Conservation (phyloP, 1,284 basidiomycete genomes). For the Lentinula novae-zelandiae region DNA sequence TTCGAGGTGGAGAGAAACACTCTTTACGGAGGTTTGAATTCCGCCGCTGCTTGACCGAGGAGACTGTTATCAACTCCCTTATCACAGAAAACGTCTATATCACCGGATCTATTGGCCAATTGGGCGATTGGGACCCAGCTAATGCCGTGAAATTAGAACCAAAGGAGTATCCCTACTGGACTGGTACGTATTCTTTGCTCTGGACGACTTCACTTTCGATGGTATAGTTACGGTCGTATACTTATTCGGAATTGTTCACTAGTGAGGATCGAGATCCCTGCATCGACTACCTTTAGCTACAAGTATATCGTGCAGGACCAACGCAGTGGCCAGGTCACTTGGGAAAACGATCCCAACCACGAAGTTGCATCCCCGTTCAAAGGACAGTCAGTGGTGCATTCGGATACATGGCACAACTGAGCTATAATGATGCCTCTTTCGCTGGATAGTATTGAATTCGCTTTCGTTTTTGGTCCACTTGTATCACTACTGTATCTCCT, state of each 20-base stretch:
- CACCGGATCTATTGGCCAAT: conserved; percentile 54
- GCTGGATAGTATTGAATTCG: not conserved
- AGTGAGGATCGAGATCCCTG: conserved; percentile 45
- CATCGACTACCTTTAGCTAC: conserved; percentile 52
- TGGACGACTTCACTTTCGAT: not conserved
- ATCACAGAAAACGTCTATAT: conserved; percentile 66
- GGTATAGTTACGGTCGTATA: not conserved
- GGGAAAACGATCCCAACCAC: conserved; percentile 62
- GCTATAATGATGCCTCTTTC: not conserved
- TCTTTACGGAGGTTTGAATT: conserved; percentile 46
- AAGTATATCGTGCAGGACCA: conserved; percentile 66
- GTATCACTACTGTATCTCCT: not conserved
- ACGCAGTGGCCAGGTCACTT: conserved; percentile 44
- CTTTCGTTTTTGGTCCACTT: not conserved
- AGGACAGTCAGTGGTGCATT: not conserved
- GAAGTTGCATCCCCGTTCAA: conserved; percentile 32
- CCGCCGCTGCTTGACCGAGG: not conserved
- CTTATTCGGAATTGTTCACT: not conserved
- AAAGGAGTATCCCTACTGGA: conserved; percentile 67
- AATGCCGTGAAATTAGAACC: conserved; percentile 55
- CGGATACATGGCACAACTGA: conserved; percentile 1
- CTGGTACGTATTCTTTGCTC: conserved; percentile 40
- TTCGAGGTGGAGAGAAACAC: conserved; percentile 67
- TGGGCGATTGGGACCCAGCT: conserved; percentile 61
- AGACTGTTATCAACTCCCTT: not conserved